Conservation (phyloP, 768 basidiomycete genomes). For the Naganishia vishniacii region DNA sequence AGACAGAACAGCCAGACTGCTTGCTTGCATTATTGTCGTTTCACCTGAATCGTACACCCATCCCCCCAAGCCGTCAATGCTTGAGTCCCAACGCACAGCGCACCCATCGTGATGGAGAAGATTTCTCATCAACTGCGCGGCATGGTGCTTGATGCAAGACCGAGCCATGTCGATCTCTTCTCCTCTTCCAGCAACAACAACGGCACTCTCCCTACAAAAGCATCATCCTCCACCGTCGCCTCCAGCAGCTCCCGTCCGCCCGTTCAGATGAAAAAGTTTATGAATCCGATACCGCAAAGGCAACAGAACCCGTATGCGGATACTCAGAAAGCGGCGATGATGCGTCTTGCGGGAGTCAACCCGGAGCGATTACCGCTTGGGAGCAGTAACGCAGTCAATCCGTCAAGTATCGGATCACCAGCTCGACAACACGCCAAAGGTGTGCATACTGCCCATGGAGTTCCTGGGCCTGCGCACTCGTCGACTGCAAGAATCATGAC, state of each 20-base stretch:
- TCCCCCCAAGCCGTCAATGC: background rate
- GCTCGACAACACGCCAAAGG: constrained; percentile 22
- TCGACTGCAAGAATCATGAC: constrained; percentile 34
- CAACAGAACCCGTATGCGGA: constrained; percentile 18
- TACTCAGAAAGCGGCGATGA: constrained; percentile 33
- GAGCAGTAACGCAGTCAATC: constrained; percentile 11
- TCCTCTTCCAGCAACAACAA: constrained; percentile 9
- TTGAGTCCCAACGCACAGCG: too few relatives aligned
- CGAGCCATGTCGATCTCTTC: constrained; percentile 3
- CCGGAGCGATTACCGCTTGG: constrained; percentile 24
- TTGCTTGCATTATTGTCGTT: background rate
- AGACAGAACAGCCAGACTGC: background rate
- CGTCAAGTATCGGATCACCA: constrained; percentile 21
- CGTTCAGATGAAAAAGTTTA: constrained; percentile 17
- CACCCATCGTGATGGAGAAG: background rate
- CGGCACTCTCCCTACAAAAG: background rate
- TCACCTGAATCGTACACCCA: background rate
- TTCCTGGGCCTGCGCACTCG: constrained; percentile 49
- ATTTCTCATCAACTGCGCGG: constrained; percentile 9
- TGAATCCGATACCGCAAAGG: constrained; percentile 14
- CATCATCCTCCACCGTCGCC: background rate
- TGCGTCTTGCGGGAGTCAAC: constrained; percentile 46
- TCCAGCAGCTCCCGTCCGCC: background rate
- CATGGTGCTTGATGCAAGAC: background rate
- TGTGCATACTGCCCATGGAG: constrained; percentile 45